Evolutionary conservation across 495 filamentous ascomycete genomes (phyloP), one percentile per base, ranked within the genome.

Genomic region (Terfezia claveryi): DNA sequence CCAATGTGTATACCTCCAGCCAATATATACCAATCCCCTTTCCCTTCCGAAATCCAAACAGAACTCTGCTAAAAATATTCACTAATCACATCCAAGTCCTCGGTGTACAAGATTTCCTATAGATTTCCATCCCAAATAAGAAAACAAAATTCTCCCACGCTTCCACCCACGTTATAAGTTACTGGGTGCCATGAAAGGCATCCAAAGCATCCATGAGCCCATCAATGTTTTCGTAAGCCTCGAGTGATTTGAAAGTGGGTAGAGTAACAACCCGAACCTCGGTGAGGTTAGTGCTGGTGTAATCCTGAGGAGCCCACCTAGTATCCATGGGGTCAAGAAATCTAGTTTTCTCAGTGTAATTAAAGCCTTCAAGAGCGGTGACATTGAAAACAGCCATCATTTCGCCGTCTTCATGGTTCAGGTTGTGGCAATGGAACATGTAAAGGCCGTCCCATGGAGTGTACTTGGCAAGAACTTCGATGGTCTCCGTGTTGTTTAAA

Each of bases 351-450:
- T 75, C 69, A 8, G 62, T 62, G 61, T 76, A 76, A 9, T 72
- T 73, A 41, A 71, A 69, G 57, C 72, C 66, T 1, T 60, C 52
- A 8, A 75, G 63, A n/a, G 57, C 64, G 8, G 72, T 71, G 38
- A 76, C 70, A 56, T 79, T 79, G 61, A 79, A 77, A 12, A 74
- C 76, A 1, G 68, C 74, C 76, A 78, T 77, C 76, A 78, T 78
- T 55, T 75, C 75, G 60, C 78, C 68, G 57, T 77, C 76, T 57
- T 78, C 76, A 58, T 78, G 76, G 51, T 78, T 68, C 27, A 76
- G 62, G 55, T 78, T 78, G 61, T 79, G 76, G 67, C 73, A 58
- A 54, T 67, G 68, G 61, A 68, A 69, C 67, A 68, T 76, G 67
- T 76, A 76, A 8, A 76, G 61, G 6, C 74, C 74, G 9, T 72